Percentiles rank a stretch among this genome's conserved stretches.
phyloP scores from a whole-genome alignment of 768 basidiomycete genomes.

The Inosperma sp. region DNA sequence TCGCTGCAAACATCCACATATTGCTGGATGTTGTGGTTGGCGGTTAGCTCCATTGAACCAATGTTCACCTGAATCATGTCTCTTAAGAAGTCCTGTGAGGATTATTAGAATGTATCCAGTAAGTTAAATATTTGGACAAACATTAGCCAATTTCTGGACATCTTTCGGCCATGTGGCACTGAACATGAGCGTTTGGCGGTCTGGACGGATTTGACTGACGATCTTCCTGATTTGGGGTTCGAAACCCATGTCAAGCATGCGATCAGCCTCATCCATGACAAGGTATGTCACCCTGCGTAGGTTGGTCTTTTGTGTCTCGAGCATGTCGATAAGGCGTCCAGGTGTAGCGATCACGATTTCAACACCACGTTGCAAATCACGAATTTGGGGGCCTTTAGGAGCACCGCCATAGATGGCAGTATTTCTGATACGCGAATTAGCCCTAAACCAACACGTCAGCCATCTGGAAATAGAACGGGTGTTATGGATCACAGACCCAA shows the following conservation, averaged over 20 bases:
- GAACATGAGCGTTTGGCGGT: constrained; percentile 98
- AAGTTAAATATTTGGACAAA: constrained; percentile 31
- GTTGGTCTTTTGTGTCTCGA: constrained; percentile 95
- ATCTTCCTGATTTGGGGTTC: constrained; percentile 99
- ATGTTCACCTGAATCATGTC: constrained; percentile 99
- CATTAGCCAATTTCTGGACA: constrained; percentile 93
- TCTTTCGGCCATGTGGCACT: constrained; percentile 99
- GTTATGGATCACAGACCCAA: constrained; percentile 55
- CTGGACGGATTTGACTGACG: constrained; percentile 93
- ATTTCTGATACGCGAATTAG: constrained; percentile 94
- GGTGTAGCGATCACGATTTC: constrained; percentile 99
- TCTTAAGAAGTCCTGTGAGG: constrained; percentile 77
- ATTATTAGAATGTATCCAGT: not conserved
- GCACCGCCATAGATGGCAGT: constrained; percentile 99
- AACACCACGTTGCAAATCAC: constrained; percentile 94
- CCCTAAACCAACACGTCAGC: constrained; percentile 33
- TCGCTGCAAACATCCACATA: constrained; percentile 96
- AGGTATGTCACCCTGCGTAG: constrained; percentile 94
- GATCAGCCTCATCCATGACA: constrained; percentile 99
- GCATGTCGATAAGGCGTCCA: constrained; percentile 98
- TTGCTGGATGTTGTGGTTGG: constrained; percentile 97
- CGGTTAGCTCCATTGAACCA: constrained; percentile 96
- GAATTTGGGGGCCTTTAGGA: constrained; percentile 97
- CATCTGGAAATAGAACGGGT: not conserved
- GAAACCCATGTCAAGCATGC: constrained; percentile 99